Evolutionary conservation across 805 yeast genomes (phyloP).

Genomic region (Citeromyces nyonsensis): DNA sequence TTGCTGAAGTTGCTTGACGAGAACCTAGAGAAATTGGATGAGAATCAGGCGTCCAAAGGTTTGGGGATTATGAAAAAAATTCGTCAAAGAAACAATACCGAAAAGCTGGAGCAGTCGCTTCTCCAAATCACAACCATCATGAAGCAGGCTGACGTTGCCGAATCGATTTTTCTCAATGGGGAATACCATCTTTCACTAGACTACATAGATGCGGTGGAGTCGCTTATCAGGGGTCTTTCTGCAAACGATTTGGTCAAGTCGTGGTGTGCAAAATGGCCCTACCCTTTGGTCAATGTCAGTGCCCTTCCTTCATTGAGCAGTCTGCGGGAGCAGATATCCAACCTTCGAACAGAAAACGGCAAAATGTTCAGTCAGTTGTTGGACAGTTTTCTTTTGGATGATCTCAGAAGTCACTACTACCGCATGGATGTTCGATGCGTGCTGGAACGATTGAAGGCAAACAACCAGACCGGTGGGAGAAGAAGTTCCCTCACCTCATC

Average conservation of each 20-base stretch:
- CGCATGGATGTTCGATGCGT: conserved; percentile 29
- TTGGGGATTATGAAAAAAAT: conserved; percentile 30
- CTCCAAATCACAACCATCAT: conserved; percentile 32
- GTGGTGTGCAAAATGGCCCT: conserved; percentile 25
- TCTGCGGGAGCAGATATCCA: conserved; percentile 34
- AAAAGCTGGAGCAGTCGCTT: conserved; percentile 45
- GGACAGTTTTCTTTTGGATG: conserved; percentile 36
- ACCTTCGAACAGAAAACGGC: conserved; percentile 51
- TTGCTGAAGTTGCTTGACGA: conserved; percentile 28
- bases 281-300: conserved; percentile 23
- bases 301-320: conserved; percentile 31
- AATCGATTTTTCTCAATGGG: conserved; percentile 23
- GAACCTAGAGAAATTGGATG: conserved; percentile 28
- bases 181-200: conserved; percentile 40
- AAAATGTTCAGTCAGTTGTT: conserved; percentile 48
- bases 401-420: conserved; percentile 43
- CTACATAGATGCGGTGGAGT: conserved; percentile 39
- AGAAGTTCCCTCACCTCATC: conserved; percentile 4
- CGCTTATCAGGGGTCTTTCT: conserved; percentile 38
- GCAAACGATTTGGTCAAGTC: conserved; percentile 12
- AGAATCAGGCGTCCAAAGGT: conserved; percentile 32
- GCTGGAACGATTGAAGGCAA: conserved; percentile 25
- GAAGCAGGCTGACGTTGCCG: conserved; percentile 32
- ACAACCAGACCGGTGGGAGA: conserved; percentile 5
- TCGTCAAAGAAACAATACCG: conserved; percentile 41